These are phyloP conservation scores for Mycocalia duriaeana DNA, from an alignment of 1,284 basidiomycete species.

Conservation along the genomic window DNA sequence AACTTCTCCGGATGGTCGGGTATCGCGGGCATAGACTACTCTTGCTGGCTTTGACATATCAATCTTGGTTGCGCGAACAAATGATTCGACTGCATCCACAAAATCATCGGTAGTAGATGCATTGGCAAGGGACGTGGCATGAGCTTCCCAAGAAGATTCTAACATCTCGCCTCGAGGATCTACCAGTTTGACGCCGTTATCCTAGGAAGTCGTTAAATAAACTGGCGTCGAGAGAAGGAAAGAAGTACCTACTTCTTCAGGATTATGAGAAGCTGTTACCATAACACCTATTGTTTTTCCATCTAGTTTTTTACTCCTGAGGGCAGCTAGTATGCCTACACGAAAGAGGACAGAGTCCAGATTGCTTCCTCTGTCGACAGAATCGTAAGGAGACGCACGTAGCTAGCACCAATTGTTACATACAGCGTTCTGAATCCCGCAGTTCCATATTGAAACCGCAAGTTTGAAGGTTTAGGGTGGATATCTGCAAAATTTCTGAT, in stretches of 20 bases:
- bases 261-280: constrained; percentile 99
- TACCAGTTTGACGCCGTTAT: constrained; percentile 98
- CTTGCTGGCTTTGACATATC: constrained; percentile 75
- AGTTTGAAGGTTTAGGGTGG: constrained; percentile 59
- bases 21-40: constrained; percentile 91
- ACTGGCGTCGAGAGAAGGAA: too few relatives aligned
- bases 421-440: constrained; percentile 93
- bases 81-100: constrained; percentile 56
- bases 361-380: constrained; percentile 55
- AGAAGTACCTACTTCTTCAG: constrained; percentile 67
- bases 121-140: constrained; percentile 90
- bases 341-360: constrained; percentile 94
- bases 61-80: constrained; percentile 71
- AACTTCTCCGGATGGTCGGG: constrained; percentile 82
- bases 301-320: constrained; percentile 86
- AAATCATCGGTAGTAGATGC: constrained; percentile 73
- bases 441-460: constrained; percentile 86
- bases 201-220: too few relatives aligned
- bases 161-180: constrained; percentile 99
- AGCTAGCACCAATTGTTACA: constrained; percentile 26
- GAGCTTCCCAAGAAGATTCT: constrained; percentile 88
- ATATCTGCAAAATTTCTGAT: constrained; percentile 48
- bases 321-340: constrained; percentile 85
- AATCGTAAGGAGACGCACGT: neutral
- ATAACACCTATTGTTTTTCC: constrained; percentile 95